A percentile compares a stretch with the other conserved stretches of the same genome.
These are phyloP conservation scores for Pseudogymnoascus sp. DNA, from an alignment of 2,329 filamentous ascomycete species.

Conservation along the genomic window DNA sequence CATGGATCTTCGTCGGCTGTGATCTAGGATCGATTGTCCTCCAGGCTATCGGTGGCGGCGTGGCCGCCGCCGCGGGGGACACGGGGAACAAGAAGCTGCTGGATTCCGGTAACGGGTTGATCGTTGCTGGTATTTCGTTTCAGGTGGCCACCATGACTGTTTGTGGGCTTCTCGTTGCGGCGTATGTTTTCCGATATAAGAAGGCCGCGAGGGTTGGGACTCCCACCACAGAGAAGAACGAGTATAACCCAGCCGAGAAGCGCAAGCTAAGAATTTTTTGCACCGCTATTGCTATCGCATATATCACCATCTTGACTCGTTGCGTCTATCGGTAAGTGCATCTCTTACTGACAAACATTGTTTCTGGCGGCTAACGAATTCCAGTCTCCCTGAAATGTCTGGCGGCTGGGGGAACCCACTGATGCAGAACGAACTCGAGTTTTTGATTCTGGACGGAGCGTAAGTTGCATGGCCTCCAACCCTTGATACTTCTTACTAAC, in stretches of 20 bases:
- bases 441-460: conserved; percentile 51
- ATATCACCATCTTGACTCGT: conserved; percentile 18
- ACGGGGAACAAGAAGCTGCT: conserved; percentile 8
- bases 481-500: not conserved
- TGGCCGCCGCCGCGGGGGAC: conserved; percentile 32
- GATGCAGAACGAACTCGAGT: conserved; percentile 55
- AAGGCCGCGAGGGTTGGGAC: not conserved
- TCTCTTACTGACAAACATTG: not conserved
- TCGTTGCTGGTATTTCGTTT: conserved; percentile 34
- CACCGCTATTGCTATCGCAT: conserved; percentile 13
- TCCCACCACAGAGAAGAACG: not conserved
- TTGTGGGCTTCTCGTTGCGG: conserved; percentile 20
- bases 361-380: conserved; percentile 14
- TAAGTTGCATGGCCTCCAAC: conserved; percentile 25
- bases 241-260: not conserved
- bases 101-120: conserved; percentile 26
- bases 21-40: conserved; percentile 52
- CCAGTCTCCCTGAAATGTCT: conserved; percentile 49
- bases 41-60: conserved; percentile 50
- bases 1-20: conserved; percentile 49
- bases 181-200: conserved; percentile 12
- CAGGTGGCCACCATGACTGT: conserved; percentile 32
- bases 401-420: conserved; percentile 57
- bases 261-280: conserved; percentile 16
- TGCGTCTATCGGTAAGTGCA: conserved; percentile 19